phyloP scores from a whole-genome alignment of 2,329 filamentous ascomycete genomes.

The Exophiala dermatitidis region DNA sequence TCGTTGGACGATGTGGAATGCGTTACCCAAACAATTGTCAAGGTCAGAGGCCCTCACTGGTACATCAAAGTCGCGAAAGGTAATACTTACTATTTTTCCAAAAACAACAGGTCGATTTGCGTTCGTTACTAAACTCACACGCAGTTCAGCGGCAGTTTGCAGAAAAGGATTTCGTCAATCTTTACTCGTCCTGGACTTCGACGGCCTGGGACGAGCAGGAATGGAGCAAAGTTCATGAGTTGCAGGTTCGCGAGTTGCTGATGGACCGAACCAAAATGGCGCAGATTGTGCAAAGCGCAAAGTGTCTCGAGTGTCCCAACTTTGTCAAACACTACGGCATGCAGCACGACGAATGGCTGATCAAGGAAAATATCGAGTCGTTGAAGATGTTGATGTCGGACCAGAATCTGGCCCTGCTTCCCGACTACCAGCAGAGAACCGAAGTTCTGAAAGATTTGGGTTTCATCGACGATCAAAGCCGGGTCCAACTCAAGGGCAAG shows the following conservation, averaged over 20 bases:
- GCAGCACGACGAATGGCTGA: constrained; percentile 93
- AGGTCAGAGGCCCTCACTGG: constrained; percentile 44
- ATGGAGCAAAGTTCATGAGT: constrained; percentile 68
- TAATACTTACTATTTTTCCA: constrained; percentile 28
- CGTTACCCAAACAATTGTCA: constrained; percentile 62
- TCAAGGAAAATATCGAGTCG: constrained; percentile 85
- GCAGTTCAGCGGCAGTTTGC: constrained; percentile 51
- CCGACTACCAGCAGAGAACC: constrained; percentile 93
- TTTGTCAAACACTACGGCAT: constrained; percentile 93
- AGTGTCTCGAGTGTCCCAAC: constrained; percentile 62
- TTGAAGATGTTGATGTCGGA: constrained; percentile 86
- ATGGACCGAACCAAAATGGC: constrained; percentile 62
- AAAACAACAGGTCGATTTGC: constrained; percentile 32
- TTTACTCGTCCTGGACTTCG: constrained; percentile 67
- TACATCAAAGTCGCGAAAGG: constrained; percentile 46
- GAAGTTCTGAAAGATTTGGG: constrained; percentile 83
- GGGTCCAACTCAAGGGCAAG: constrained; percentile 94
- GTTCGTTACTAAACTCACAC: constrained; percentile 34
- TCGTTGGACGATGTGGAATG: constrained; percentile 75
- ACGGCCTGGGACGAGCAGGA: constrained; percentile 78
- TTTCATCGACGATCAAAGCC: constrained; percentile 79
- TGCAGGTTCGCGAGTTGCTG: constrained; percentile 72
- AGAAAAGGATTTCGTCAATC: constrained; percentile 59
- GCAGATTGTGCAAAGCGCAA: constrained; percentile 54
- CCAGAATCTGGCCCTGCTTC: constrained; percentile 89